Evolutionary conservation across 2,329 filamentous ascomycete species (phyloP).

Genomic region (Ophiocordyceps camponoti-rufipedis): DNA sequence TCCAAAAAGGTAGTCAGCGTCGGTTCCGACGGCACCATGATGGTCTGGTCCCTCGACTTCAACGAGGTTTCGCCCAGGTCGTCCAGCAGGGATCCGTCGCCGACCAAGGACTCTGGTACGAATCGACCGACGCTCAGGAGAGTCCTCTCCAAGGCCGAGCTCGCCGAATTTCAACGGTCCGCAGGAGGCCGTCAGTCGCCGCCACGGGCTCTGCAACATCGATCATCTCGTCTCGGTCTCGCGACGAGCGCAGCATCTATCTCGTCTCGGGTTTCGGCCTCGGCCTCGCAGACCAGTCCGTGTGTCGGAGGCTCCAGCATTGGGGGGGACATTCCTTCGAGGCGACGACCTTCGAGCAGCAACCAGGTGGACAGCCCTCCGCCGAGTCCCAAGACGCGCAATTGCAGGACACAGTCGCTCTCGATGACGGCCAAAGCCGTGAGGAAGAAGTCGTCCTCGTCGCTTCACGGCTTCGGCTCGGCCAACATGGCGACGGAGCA

Average conservation of each 20-base stretch:
- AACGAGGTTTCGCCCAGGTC: slow-evolving; percentile 23
- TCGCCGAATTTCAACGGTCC: slow-evolving; percentile 57
- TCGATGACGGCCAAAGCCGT: slow-evolving; percentile 25
- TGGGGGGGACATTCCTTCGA: slow-evolving; percentile 29
- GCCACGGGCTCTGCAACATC: slow-evolving; percentile 32
- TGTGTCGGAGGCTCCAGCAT: slow-evolving; percentile 15
- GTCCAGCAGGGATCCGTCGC: slow-evolving; percentile 33
- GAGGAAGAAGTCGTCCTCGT: slow-evolving; percentile 29
- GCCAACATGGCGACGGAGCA: slow-evolving; percentile 47
- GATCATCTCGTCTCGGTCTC: slow-evolving; percentile 33
- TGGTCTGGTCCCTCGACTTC: slow-evolving; percentile 52
- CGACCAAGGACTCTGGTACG: slow-evolving; percentile 31
- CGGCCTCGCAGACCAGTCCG: slow-evolving; percentile 21
- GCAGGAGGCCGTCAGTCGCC: slow-evolving; percentile 34
- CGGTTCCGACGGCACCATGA: slow-evolving; percentile 64
- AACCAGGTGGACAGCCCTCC: slow-evolving; percentile 29
- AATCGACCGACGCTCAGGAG: slow-evolving; percentile 60
- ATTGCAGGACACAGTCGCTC: slow-evolving; percentile 33
- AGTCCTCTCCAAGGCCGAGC: slow-evolving; percentile 71
- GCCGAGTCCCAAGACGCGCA: slow-evolving; percentile 27
- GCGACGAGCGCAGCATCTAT: slow-evolving; percentile 9
- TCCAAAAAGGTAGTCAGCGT: slow-evolving; percentile 50
- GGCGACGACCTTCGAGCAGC: slow-evolving; percentile 25
- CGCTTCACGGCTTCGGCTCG: slow-evolving; percentile 30
- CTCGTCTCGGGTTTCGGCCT: slow-evolving; percentile 19